Percentiles rank a stretch among this genome's conserved stretches.
Conservation (phyloP, 495 filamentous ascomycete species). For the Tuber borchii region DNA sequence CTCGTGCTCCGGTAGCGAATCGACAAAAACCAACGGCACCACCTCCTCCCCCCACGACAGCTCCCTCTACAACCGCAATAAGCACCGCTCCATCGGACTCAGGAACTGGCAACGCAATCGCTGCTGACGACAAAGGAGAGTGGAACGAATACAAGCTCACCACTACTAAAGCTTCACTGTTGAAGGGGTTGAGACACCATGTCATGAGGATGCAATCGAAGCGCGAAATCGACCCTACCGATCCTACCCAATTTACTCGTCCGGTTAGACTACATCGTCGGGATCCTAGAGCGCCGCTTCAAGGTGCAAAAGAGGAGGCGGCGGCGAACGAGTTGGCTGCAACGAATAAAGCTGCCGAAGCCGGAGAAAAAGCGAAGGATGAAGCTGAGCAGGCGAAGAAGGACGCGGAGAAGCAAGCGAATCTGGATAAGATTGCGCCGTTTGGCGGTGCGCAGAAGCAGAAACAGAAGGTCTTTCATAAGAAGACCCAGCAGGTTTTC, state of each 20-base stretch:
- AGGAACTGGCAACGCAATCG: not conserved
- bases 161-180: slow-evolving; percentile 69
- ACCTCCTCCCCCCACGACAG: slow-evolving; percentile 8
- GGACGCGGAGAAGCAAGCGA: slow-evolving; percentile 72
- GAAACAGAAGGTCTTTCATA: slow-evolving; percentile 64
- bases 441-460: slow-evolving; percentile 50
- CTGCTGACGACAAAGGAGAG: not conserved
- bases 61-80: not conserved
- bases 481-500: slow-evolving; percentile 63
- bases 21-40: slow-evolving; percentile 6
- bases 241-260: slow-evolving; percentile 74
- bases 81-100: slow-evolving; percentile 7
- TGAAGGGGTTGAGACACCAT: slow-evolving; percentile 77
- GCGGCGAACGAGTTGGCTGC: slow-evolving; percentile 44
- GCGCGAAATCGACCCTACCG: slow-evolving; percentile 60
- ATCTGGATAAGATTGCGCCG: slow-evolving; percentile 84
- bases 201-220: slow-evolving; percentile 68
- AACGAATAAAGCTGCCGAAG: slow-evolving; percentile 46
- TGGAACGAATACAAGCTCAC: slow-evolving; percentile 48
- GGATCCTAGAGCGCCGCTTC: slow-evolving; percentile 67
- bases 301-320: slow-evolving; percentile 53
- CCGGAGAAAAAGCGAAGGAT: slow-evolving; percentile 63
- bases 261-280: slow-evolving; percentile 84
- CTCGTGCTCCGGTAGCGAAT: slow-evolving; percentile 17
- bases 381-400: slow-evolving; percentile 66